Evolutionary conservation across 1,284 basidiomycete species (phyloP).

Genomic region (Ustilago cynodontis): DNA sequence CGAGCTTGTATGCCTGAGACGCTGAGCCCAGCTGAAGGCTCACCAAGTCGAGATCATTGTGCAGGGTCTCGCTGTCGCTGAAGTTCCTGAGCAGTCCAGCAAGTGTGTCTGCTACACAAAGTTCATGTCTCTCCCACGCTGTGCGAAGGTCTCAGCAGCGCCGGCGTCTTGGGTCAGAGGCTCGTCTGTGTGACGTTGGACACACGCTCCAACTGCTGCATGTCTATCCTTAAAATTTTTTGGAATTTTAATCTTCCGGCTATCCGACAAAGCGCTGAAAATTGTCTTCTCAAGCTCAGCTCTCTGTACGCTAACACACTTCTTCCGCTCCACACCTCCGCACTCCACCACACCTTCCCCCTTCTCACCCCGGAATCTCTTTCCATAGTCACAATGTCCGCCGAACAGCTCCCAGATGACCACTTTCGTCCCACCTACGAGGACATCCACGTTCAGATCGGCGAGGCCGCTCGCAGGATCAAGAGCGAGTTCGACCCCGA

Average conservation of each 20-base stretch:
- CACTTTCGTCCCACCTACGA: constrained; percentile 69
- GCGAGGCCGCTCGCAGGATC: constrained; percentile 59
- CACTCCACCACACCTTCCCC: constrained; percentile 4
- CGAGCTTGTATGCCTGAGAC: background rate
- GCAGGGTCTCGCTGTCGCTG: background rate
- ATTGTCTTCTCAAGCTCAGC: background rate
- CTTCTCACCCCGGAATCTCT: background rate
- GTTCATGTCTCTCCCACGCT: too few relatives aligned
- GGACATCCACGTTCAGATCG: constrained; percentile 68
- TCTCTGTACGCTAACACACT: background rate
- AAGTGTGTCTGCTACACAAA: too few relatives aligned
- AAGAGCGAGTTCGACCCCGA: constrained; percentile 64
- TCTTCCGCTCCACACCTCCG: constrained; percentile 1
- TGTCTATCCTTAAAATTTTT: background rate
- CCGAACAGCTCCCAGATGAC: constrained; percentile 64
- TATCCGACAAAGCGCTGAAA: background rate
- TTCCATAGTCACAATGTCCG: constrained; percentile 33
- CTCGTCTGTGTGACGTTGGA: background rate
- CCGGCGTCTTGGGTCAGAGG: too few relatives aligned
- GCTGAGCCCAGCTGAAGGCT: too few relatives aligned
- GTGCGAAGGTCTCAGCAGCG: too few relatives aligned
- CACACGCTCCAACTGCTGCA: background rate
- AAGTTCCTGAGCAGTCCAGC: background rate
- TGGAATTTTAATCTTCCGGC: constrained; percentile 2
- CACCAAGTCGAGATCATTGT: background rate